Conservation (phyloP, 352 stramenopile genomes). For the Globisporangium middletonii region DNA sequence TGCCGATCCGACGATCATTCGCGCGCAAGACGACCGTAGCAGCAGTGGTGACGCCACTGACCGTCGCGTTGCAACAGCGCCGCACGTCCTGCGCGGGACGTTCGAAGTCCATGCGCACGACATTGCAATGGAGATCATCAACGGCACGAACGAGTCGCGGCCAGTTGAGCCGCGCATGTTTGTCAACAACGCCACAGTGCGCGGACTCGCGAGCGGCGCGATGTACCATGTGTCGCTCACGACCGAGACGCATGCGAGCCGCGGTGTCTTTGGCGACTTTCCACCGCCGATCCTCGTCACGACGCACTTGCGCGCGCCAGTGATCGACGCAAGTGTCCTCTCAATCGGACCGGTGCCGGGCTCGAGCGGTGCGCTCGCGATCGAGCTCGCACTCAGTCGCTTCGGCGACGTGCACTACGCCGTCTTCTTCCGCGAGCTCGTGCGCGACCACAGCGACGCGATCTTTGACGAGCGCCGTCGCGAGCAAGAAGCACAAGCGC, state of each 20-base stretch:
- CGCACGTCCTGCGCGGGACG: constrained; percentile 43
- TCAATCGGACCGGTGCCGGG: constrained; percentile 25
- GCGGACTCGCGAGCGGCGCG: constrained; percentile 27
- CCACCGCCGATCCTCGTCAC: constrained; percentile 64
- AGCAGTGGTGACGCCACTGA: neutral
- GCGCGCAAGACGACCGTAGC: neutral
- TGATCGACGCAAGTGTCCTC: constrained; percentile 28
- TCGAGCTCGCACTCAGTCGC: constrained; percentile 46
- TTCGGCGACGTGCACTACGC: constrained; percentile 76
- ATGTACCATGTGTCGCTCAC: constrained; percentile 78
- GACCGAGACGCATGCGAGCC: constrained; percentile 52
- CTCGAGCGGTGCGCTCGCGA: constrained; percentile 40
- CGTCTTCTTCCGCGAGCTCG: constrained; percentile 58
- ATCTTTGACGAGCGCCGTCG: constrained; percentile 5
- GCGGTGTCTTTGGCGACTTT: constrained; percentile 70
- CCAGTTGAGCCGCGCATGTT: constrained; percentile 57
- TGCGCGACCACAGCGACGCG: constrained; percentile 23
- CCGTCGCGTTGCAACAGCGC: neutral
- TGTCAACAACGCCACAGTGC: constrained; percentile 46
- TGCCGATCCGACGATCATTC: constrained; percentile 59
- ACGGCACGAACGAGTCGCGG: constrained; percentile 65
- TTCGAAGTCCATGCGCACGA: constrained; percentile 31
- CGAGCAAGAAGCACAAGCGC: neutral
- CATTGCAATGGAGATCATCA: constrained; percentile 61
- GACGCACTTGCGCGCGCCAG: constrained; percentile 42